Conservation (phyloP, 306 rosid species). For the Comarum palustre region DNA sequence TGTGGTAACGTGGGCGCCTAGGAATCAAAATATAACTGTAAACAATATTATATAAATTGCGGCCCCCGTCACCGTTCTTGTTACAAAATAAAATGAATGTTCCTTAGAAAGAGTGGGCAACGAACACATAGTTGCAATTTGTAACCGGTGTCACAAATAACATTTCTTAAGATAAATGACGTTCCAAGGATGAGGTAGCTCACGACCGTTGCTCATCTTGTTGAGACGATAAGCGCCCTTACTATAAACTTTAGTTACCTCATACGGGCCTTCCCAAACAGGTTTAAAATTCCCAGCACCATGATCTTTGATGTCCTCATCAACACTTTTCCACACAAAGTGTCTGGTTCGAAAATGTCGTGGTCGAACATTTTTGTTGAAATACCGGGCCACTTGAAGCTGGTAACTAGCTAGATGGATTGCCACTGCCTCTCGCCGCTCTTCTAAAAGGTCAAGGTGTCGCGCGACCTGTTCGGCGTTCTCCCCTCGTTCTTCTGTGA, state of each 20-base stretch:
- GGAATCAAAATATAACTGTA: too few relatives aligned
- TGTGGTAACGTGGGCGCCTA: too few relatives aligned
- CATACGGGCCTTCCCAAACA: neutral
- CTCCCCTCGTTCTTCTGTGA: neutral
- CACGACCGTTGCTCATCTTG: too few relatives aligned
- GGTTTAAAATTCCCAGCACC: neutral
- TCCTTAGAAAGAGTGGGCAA: too few relatives aligned
- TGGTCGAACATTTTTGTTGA: neutral
- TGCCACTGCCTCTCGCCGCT: neutral
- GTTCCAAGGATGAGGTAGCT: too few relatives aligned
- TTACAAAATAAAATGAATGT: too few relatives aligned
- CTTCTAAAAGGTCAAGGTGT: neutral
- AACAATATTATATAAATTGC: too few relatives aligned
- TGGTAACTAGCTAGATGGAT: neutral
- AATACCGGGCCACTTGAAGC: neutral
- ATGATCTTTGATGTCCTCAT: neutral
- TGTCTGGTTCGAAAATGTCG: neutral
- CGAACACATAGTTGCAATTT: too few relatives aligned
- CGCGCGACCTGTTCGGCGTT: neutral
- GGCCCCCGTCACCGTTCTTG: too few relatives aligned
- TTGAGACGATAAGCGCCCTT: neutral
- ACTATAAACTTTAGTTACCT: neutral
- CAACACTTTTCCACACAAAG: neutral
- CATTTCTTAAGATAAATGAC: too few relatives aligned
- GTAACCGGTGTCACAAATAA: too few relatives aligned